These are phyloP conservation scores for Pisolithus sp. DNA, from an alignment of 768 basidiomycete genomes.

Conservation along the genomic window DNA sequence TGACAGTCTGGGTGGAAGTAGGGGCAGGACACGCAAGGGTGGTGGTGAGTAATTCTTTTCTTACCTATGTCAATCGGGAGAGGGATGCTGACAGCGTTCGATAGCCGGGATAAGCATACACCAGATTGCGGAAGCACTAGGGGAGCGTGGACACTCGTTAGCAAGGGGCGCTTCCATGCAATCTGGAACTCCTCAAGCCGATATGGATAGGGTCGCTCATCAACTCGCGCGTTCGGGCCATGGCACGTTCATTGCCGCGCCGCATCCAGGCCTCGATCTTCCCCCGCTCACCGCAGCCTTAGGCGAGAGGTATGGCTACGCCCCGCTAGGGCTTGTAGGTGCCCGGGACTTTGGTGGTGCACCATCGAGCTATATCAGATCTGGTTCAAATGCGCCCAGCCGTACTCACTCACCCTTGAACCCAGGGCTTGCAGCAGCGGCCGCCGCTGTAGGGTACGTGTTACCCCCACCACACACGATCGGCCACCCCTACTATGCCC, in stretches of 20 bases:
- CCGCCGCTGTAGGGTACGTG: conserved; percentile 34
- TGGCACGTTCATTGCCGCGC: conserved; percentile 30
- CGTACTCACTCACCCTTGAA: conserved; percentile 67
- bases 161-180: conserved; percentile 22
- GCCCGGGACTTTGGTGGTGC: conserved; percentile 32
- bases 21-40: conserved; percentile 30
- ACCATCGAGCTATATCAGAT: conserved; percentile 54
- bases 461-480: conserved; percentile 34
- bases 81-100: conserved; percentile 4
- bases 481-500: conserved; percentile 31
- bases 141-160: conserved; percentile 28
- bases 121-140: conserved; percentile 29
- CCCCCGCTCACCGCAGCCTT: conserved; percentile 49
- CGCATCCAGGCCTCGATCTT: conserved; percentile 51
- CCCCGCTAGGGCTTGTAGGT: conserved; percentile 27
- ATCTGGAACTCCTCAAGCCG: conserved; percentile 12
- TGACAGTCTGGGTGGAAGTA: conserved; percentile 23
- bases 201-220: conserved; percentile 29
- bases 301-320: conserved; percentile 33
- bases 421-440: conserved; percentile 35
- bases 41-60: background rate
- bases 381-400: conserved; percentile 61
- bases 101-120: conserved; percentile 30
- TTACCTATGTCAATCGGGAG: background rate
- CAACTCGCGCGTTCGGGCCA: conserved; percentile 31